Evolutionary conservation across 2,329 filamentous ascomycete genomes (phyloP).

Genomic region (Chrysoporthe deuterocubensis): DNA sequence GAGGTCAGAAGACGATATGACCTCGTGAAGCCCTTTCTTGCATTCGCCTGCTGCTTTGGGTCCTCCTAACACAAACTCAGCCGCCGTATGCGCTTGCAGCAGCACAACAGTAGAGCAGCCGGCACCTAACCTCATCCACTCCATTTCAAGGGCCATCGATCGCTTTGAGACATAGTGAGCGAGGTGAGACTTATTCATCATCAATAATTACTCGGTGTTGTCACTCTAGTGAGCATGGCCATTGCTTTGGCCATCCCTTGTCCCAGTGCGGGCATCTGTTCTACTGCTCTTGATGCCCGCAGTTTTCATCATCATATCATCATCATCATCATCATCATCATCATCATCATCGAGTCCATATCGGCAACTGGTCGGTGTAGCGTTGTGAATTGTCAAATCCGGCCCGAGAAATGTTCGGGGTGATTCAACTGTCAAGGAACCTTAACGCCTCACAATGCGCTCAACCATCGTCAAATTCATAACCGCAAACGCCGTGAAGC

Average conservation of each 20-base stretch:
- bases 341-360: neutral
- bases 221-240: neutral
- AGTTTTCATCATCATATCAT: neutral
- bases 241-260: neutral
- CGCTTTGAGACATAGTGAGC: neutral
- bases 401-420: neutral
- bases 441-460: neutral
- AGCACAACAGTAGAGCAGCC: neutral
- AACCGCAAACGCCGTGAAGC: neutral
- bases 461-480: neutral
- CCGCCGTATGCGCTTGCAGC: slow-evolving; percentile 9
- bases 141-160: neutral
- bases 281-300: neutral
- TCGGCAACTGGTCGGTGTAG: too few species aligned
- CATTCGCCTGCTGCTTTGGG: neutral
- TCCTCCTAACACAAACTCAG: neutral
- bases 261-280: neutral
- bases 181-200: neutral
- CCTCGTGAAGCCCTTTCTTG: neutral
- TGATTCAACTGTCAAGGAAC: neutral
- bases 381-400: neutral
- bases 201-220: neutral
- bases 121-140: neutral
- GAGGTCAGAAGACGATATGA: neutral
- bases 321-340: too few species aligned